Percentiles rank a stretch among this genome's conserved stretches.
These are phyloP conservation scores for Colletotrichum higginsianum DNA, from an alignment of 2,329 filamentous ascomycete genomes.

Conservation along the genomic window DNA sequence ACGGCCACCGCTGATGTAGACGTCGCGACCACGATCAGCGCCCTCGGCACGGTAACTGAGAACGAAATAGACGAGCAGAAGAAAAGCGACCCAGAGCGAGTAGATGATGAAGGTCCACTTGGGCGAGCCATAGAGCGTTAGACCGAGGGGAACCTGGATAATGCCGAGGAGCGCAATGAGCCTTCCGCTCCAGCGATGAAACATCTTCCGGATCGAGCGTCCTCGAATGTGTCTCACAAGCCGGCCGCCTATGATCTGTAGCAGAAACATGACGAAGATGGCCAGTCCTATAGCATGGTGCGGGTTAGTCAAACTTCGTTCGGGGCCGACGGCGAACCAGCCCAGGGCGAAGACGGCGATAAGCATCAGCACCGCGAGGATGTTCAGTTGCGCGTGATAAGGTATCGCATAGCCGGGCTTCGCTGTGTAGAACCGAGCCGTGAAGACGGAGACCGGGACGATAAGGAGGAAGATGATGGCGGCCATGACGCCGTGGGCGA, in stretches of 20 bases:
- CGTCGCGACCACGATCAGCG: constrained; percentile 65
- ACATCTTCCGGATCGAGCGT: constrained; percentile 68
- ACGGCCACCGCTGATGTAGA: constrained; percentile 72
- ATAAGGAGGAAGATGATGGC: constrained; percentile 82
- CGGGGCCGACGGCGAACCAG: constrained; percentile 83
- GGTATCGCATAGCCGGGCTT: constrained; percentile 74
- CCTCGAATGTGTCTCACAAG: constrained; percentile 69
- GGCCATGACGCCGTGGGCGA: constrained; percentile 80
- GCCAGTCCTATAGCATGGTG: constrained; percentile 89
- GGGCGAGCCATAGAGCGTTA: constrained; percentile 94
- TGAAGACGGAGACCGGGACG: constrained; percentile 81
- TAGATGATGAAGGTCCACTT: constrained; percentile 88
- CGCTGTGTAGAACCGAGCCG: constrained; percentile 78
- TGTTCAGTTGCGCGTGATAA: constrained; percentile 82
- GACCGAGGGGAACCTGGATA: constrained; percentile 87
- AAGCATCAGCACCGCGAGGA: constrained; percentile 76
- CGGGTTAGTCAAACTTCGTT: constrained; percentile 81
- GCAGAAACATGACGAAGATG: constrained; percentile 79
- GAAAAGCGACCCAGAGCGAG: constrained; percentile 80
- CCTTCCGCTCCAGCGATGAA: constrained; percentile 92
- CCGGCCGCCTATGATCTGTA: constrained; percentile 80
- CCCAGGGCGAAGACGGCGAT: constrained; percentile 82
- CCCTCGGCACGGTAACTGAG: constrained; percentile 79
- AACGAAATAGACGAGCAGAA: constrained; percentile 84
- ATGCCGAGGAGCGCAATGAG: constrained; percentile 85